Evolutionary conservation across 257 asterid genomes (phyloP), one percentile per base, ranked within the genome.

Genomic region (Solanum neorickii): DNA sequence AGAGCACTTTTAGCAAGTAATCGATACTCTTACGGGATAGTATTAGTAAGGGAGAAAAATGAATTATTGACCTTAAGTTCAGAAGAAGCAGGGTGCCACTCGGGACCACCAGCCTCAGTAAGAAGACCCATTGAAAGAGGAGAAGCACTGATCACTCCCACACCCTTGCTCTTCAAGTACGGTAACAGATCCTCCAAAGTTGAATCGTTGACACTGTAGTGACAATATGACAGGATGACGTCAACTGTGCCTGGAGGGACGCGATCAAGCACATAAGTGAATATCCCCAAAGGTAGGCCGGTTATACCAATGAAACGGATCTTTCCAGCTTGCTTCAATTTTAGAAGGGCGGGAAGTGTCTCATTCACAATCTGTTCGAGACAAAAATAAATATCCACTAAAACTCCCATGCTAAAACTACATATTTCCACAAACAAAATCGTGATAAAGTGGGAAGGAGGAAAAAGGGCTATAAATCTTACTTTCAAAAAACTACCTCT

Each of bases 61-160:
- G 8, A 21, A 86, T 21, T 47, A 59, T 29, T 59, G 65, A 96
- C 99, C 99, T 95, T 93, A 86, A 97, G 96, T 87, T 96, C 96
- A 21, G 95, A 91, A 68, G 98, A 87, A 88, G 99, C 98, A 85
- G 99, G 99, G 91, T 96, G 99, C 99, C 99, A 97, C 37, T 95
- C 96, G 8, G 99, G 99, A 69, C 98, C 98, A 76, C 98, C 99
- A 86, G 59, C 87, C 90, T 97, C 98, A 4, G 99, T 97, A 73
- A 97, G 96, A 89, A 97, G 99, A 62, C 99, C 99, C 99, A 97
- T 97, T 0, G 99, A 91, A 33, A 97, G 92, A 9, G 99, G 99
- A 77, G 99, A 96, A 87, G 99, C 99, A 91, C 94, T 95, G 82
- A 97, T 96, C 87, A 97, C 93, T 37, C 98, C 99, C 21, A 96